Base-by-base conservation (phyloP, 2,329 filamentous ascomycete species). In the Fonsecaea pedrosoi region DNA sequence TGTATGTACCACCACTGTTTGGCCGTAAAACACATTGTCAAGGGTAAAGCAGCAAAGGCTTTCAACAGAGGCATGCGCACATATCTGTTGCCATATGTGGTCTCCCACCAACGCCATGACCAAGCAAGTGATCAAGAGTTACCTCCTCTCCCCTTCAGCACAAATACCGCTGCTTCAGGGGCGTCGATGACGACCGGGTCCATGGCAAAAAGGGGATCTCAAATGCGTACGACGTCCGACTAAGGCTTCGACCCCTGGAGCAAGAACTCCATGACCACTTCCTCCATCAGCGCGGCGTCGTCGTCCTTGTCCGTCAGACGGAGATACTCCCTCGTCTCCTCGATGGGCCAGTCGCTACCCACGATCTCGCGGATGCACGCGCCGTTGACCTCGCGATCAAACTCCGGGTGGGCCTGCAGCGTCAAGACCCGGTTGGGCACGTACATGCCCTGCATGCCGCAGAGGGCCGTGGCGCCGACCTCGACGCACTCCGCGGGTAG, bases 361-460 rank as follows among this genome's bases (percentile, higher is more conserved):
- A 34, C 53, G 21, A 55, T 55, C 53, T 21, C 13, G 13, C 34
- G 18, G 30, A 55, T 55, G 35, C 30, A 34, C 30, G 53, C 53
- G 30, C 53, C 53, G 30, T 55, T 55, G 4, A 55, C 53, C n/a
- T 21, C 53, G 15, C 53, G 30, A 25, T 55, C 53, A n/a, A 55
- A 55, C 25, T 55, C 53, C 4, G 53, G 53, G n/a, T 55, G 53
- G 10, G 53, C 53, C 53, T 55, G 53, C 30, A 55, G 25, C 8
- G 53, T 55, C 25, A 55, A 4, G 13, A 55, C 53, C 18, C 53
- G 53, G 35, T 30, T n/a, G 10, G 53, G 53, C 53, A 55, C 53
- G 25, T 55, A 55, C 53, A 55, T 55, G 3, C 53, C 53, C 53
- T 55, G 53, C 53, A 55, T 55, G 34, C 53, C 53, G n/a, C 53